phyloP scores from a whole-genome alignment of 345 rosid species.

The Psidium friedrichsthalianum region DNA sequence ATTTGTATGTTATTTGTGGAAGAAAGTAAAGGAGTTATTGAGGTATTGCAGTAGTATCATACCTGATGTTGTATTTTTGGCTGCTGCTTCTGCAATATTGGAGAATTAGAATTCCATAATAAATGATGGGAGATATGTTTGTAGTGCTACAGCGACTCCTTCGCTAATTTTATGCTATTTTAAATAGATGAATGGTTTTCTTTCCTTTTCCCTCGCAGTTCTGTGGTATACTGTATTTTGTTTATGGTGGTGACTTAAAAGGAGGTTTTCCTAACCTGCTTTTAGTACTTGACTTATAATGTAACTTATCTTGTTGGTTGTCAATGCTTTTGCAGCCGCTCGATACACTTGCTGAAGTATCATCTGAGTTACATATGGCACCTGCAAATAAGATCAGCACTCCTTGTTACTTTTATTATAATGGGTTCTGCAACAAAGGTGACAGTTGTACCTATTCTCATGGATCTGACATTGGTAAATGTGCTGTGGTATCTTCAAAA shows the following conservation, averaged over 20 bases:
- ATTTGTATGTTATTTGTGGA: background rate
- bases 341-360: conserved; percentile 21
- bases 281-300: background rate
- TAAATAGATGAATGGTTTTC: background rate
- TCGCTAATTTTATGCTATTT: background rate
- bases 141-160: background rate
- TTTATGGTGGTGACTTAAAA: background rate
- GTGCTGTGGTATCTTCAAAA: background rate
- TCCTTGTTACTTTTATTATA: conserved; percentile 44
- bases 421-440: conserved; percentile 42
- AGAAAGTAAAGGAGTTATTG: background rate
- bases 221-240: background rate
- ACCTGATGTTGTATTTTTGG: background rate
- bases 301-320: background rate
- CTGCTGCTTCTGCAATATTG: background rate
- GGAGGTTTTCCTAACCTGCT: background rate
- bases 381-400: conserved; percentile 16
- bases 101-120: background rate
- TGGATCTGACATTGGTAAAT: conserved; percentile 10
- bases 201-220: background rate
- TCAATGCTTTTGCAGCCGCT: conserved; percentile 30
- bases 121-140: background rate
- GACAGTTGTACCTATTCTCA: conserved; percentile 39
- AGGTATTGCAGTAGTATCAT: background rate
- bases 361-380: conserved; percentile 8